phyloP scores from a whole-genome alignment of 2,329 filamentous ascomycete species.

The Penicillium aurantiogriseum region DNA sequence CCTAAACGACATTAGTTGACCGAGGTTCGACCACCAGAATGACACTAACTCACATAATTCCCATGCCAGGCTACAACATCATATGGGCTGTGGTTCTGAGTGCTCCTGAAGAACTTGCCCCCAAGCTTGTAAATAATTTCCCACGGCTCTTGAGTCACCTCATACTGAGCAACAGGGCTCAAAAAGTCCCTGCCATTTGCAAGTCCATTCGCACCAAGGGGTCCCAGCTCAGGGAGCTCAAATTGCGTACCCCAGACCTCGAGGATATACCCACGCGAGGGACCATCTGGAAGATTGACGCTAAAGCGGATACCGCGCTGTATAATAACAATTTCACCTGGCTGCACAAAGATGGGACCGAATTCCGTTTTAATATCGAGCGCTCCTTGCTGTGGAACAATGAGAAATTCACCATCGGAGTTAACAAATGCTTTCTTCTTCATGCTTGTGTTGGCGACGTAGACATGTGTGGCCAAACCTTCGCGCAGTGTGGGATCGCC shows the following conservation, averaged over 20 bases:
- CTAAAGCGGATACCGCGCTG: constrained; percentile 65
- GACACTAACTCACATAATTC: constrained; percentile 49
- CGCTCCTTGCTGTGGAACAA: constrained; percentile 63
- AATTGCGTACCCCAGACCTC: constrained; percentile 67
- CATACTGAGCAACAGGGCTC: constrained; percentile 58
- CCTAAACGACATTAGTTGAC: constrained; percentile 16
- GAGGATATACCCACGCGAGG: constrained; percentile 64
- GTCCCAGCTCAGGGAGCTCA: constrained; percentile 64
- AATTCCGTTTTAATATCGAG: constrained; percentile 69
- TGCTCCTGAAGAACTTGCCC: constrained; percentile 59
- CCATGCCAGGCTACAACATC: constrained; percentile 72
- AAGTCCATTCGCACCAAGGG: constrained; percentile 64
- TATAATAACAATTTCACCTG: constrained; percentile 66
- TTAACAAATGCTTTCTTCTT: constrained; percentile 57
- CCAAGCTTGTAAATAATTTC: constrained; percentile 64
- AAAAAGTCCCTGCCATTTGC: constrained; percentile 67
- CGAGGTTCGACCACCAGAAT: background rate
- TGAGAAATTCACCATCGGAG: constrained; percentile 65
- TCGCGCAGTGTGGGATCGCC: constrained; percentile 58
- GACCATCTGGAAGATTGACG: constrained; percentile 59
- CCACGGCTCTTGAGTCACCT: constrained; percentile 53
- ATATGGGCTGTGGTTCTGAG: constrained; percentile 65
- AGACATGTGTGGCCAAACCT: constrained; percentile 57
- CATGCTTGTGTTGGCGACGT: constrained; percentile 57
- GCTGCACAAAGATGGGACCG: constrained; percentile 62